These are phyloP conservation scores for Penicillium turbatum DNA, from an alignment of 495 filamentous ascomycete species.

Conservation along the genomic window DNA sequence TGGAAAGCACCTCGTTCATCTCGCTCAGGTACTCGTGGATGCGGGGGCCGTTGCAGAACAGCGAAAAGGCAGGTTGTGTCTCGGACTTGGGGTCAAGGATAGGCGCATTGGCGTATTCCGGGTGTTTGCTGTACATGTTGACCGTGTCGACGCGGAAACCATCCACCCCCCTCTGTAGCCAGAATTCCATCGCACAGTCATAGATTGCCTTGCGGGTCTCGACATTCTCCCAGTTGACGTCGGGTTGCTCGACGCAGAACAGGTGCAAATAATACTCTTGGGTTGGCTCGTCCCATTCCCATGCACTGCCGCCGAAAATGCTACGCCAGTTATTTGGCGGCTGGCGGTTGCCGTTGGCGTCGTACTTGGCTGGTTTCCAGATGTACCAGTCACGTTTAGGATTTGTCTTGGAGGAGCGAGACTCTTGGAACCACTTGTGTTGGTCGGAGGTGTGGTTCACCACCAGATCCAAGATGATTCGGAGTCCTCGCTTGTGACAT, in stretches of 20 bases:
- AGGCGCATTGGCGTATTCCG: conserved; percentile 40
- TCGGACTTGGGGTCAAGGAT: conserved; percentile 32
- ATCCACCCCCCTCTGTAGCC: conserved; percentile 48
- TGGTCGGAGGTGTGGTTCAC: conserved; percentile 57
- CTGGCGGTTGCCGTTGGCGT: conserved; percentile 44
- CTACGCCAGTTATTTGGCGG: conserved; percentile 58
- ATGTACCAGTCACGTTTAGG: conserved; percentile 59
- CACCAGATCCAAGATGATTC: conserved; percentile 54
- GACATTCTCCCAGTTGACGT: conserved; percentile 55
- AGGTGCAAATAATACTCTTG: conserved; percentile 53
- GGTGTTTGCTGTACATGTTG: conserved; percentile 50
- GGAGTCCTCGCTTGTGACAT: conserved; percentile 48
- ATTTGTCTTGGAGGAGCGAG: conserved; percentile 39
- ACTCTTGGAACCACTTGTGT: conserved; percentile 55
- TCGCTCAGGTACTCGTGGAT: conserved; percentile 52
- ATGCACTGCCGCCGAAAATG: conserved; percentile 51
- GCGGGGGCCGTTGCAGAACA: conserved; percentile 55
- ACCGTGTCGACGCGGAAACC: conserved; percentile 57
- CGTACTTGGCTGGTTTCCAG: conserved; percentile 49
- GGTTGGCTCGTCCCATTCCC: conserved; percentile 50
- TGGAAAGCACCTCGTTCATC: conserved; percentile 40
- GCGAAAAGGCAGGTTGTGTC: conserved; percentile 41
- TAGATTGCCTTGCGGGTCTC: conserved; percentile 46
- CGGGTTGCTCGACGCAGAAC: conserved; percentile 48
- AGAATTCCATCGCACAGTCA: conserved; percentile 47